phyloP scores from a whole-genome alignment of 148 eudicot genomes.

The Simmondsia chinensis region DNA sequence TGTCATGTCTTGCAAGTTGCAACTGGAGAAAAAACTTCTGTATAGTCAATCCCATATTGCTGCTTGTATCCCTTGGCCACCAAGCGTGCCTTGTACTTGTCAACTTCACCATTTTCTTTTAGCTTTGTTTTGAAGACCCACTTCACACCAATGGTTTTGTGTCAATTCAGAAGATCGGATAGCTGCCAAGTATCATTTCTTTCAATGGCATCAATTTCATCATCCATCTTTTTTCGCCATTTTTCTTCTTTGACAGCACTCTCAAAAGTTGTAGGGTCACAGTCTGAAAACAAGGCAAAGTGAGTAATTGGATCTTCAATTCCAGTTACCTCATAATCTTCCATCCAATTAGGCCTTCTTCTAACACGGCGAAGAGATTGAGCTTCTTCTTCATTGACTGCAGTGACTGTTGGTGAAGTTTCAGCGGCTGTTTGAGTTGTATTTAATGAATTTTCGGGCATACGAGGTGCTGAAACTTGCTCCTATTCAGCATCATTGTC shows the following conservation, averaged over 20 bases:
- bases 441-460: too few species aligned
- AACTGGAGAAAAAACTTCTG: background rate
- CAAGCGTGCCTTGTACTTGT: background rate
- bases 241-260: background rate
- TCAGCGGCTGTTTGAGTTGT: too few species aligned
- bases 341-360: too few species aligned
- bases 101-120: conserved; percentile 3
- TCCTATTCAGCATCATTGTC: background rate
- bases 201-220: background rate
- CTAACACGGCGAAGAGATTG: too few species aligned
- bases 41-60: too few species aligned
- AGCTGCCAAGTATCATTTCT: background rate
- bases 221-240: conserved; percentile 1
- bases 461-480: too few species aligned
- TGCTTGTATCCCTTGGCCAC: too few species aligned
- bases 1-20: background rate
- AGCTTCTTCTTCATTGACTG: too few species aligned
- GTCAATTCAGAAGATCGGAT: background rate
- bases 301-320: background rate
- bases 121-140: conserved; percentile 1
- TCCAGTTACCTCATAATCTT: too few species aligned
- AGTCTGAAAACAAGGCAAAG: background rate
- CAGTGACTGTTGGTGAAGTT: too few species aligned
- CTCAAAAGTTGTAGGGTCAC: background rate
- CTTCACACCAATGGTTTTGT: conserved; percentile 3